Evolutionary conservation across 2,329 filamentous ascomycete species (phyloP).

Genomic region (Calonectria naviculata): DNA sequence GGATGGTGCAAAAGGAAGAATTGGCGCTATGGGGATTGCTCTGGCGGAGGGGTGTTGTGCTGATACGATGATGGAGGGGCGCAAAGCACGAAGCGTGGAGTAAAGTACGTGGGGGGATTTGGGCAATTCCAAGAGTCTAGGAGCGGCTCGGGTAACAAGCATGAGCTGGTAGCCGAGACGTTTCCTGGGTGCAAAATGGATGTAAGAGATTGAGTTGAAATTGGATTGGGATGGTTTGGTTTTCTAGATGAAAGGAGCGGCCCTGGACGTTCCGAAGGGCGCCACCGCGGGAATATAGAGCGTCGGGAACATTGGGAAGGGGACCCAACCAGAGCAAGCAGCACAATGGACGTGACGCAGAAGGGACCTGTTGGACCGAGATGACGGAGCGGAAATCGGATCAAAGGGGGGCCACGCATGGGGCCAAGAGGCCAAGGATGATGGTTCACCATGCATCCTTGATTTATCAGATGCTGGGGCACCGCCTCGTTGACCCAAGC

Average conservation of each 20-base stretch:
- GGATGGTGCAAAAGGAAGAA: slow-evolving; percentile 10
- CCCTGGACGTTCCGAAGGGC: neutral
- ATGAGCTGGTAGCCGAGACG: slow-evolving; percentile 29
- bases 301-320: slow-evolving; percentile 20
- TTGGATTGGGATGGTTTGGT: slow-evolving; percentile 12
- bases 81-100: slow-evolving; percentile 17
- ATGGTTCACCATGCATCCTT: neutral
- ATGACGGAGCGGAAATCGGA: slow-evolving; percentile 30
- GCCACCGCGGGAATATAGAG: slow-evolving; percentile 22
- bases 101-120: slow-evolving; percentile 22
- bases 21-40: slow-evolving; percentile 8
- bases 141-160: slow-evolving; percentile 27
- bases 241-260: slow-evolving; percentile 7
- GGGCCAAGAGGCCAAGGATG: neutral
- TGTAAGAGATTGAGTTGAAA: slow-evolving; percentile 2
- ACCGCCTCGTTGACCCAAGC: slow-evolving; percentile 14
- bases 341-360: slow-evolving; percentile 19
- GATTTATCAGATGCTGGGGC: slow-evolving; percentile 13
- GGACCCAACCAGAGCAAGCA: neutral
- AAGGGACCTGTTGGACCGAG: slow-evolving; percentile 2
- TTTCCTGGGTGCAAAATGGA: neutral
- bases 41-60: slow-evolving; percentile 12
- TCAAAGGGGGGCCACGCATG: slow-evolving; percentile 14
- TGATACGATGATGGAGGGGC: neutral
- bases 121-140: slow-evolving; percentile 30